A percentile compares a stretch with the other conserved stretches of the same genome.
These are phyloP conservation scores for Cicer bijugum DNA, from an alignment of 306 rosid species.

Conservation along the genomic window DNA sequence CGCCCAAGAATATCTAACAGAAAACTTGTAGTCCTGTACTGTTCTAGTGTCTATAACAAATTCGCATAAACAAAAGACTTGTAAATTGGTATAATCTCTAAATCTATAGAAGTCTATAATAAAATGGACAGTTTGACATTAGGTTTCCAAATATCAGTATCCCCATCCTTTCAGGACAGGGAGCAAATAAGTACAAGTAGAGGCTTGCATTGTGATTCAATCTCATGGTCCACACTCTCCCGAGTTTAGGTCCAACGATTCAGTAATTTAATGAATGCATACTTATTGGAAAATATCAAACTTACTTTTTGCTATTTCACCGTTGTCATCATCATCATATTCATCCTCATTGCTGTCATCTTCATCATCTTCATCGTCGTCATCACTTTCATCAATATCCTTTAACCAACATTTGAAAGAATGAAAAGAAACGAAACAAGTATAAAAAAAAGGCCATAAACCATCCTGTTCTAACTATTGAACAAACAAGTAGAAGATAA, in stretches of 20 bases:
- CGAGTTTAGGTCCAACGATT: background rate
- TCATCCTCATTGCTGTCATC: slow-evolving; percentile 46
- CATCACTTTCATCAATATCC: slow-evolving; percentile 54
- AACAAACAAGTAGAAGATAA: slow-evolving; percentile 7
- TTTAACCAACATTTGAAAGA: slow-evolving; percentile 38
- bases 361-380: background rate
- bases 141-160: background rate
- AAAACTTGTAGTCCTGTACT: slow-evolving; percentile 1
- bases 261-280: slow-evolving; percentile 11
- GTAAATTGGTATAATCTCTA: background rate
- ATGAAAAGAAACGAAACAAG: slow-evolving; percentile 34
- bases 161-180: background rate
- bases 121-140: background rate
- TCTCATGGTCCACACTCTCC: background rate
- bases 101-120: background rate
- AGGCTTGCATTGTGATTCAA: slow-evolving; percentile 10
- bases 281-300: background rate
- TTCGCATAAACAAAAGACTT: background rate
- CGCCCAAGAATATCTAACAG: background rate
- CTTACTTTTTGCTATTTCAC: slow-evolving; percentile 66
- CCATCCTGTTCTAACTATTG: background rate
- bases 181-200: background rate
- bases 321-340: slow-evolving; percentile 44
- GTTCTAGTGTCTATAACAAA: background rate
- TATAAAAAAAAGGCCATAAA: background rate